Base-by-base conservation (phyloP, 2,329 filamentous ascomycete genomes). In the Trichoderma oligosporum region DNA sequence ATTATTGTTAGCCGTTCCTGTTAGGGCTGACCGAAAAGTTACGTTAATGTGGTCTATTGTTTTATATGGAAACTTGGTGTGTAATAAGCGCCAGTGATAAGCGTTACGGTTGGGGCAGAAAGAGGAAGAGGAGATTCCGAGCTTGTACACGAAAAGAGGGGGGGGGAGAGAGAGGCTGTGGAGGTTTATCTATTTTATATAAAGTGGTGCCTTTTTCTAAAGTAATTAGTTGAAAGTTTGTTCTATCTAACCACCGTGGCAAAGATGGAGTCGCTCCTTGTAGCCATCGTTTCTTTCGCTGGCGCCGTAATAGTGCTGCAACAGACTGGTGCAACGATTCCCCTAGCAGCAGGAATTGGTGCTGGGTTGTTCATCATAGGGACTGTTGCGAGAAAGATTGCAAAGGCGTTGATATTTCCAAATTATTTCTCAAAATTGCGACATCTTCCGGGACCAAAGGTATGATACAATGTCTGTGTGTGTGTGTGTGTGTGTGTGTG, bases 391-490 rank as follows among this genome's bases (percentile, higher is more conserved):
- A 7, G 2, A 9, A 57, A 57, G 31, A 22, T 57, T 39, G 44
- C 18, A 18, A 47, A 31, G 8, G 56, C 56, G 14, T 31, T 42
- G 56, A 57, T 53, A 45, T 52, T 46, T 7, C 56, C 56, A 3
- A 45, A 52, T 25, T 57, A 57, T 11, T 25, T 57, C 9, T 57
- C 56, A n/a, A 9, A 11, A 12, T 39, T 57, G 41, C 46, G 56
- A 20, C 33, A 57, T 25, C n/a, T 57, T 12, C 56, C 56, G 4
- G 56, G 46, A n/a, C 56, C 56, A 52, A 53, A 52, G 56, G 46
- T 57, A 45, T 24, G 29, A 12, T n/a, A 33, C 7, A 11, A 24
- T 11, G 9, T 38, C 5, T 31, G n/a, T 6, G 7, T 14, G 11
- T 12, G 22, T n/a, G n/a, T n/a, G n/a, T n/a, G n/a, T n/a, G n/a